A percentile compares a stretch with the other conserved stretches of the same genome.
These are phyloP conservation scores for Botryobasidium botryosum DNA, from an alignment of 768 basidiomycete genomes.

Conservation along the genomic window DNA sequence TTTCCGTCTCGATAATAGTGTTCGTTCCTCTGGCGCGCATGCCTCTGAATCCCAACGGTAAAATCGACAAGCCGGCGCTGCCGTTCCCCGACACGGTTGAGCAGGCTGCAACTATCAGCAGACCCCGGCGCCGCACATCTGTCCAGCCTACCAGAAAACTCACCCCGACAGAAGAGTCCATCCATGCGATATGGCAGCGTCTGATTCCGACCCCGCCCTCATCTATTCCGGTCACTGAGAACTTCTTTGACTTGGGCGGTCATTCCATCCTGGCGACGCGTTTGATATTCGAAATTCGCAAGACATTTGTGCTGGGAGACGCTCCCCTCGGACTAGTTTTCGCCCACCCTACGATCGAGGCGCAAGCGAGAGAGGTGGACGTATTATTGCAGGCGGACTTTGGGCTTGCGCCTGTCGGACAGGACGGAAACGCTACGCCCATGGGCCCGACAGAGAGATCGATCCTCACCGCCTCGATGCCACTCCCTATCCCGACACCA, in stretches of 20 bases:
- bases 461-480: too few relatives aligned
- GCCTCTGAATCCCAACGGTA: slow-evolving; percentile 98
- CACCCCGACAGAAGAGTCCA: slow-evolving; percentile 57
- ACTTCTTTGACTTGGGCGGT: slow-evolving; percentile 95
- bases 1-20: slow-evolving; percentile 30
- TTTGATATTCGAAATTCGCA: slow-evolving; percentile 91
- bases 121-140: slow-evolving; percentile 16
- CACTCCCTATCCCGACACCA: slow-evolving; percentile 14
- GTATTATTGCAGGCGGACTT: slow-evolving; percentile 60
- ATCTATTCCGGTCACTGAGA: slow-evolving; percentile 74
- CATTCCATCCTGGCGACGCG: slow-evolving; percentile 97
- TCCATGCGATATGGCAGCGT: slow-evolving; percentile 70
- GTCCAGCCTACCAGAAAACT: slow-evolving; percentile 28
- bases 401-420: slow-evolving; percentile 32
- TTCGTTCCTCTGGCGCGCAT: slow-evolving; percentile 89
- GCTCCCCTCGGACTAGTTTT: slow-evolving; percentile 88
- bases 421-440: slow-evolving; percentile 10
- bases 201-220: slow-evolving; percentile 66
- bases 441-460: too few relatives aligned
- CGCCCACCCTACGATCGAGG: slow-evolving; percentile 69
- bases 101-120: slow-evolving; percentile 25
- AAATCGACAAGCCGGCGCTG: slow-evolving; percentile 94
- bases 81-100: slow-evolving; percentile 97
- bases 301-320: slow-evolving; percentile 73
- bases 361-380: slow-evolving; percentile 64